A percentile compares a stretch with the other conserved stretches of the same genome.
Conservation (phyloP, 2,329 filamentous ascomycete species). For the Trichophyton verrucosum region DNA sequence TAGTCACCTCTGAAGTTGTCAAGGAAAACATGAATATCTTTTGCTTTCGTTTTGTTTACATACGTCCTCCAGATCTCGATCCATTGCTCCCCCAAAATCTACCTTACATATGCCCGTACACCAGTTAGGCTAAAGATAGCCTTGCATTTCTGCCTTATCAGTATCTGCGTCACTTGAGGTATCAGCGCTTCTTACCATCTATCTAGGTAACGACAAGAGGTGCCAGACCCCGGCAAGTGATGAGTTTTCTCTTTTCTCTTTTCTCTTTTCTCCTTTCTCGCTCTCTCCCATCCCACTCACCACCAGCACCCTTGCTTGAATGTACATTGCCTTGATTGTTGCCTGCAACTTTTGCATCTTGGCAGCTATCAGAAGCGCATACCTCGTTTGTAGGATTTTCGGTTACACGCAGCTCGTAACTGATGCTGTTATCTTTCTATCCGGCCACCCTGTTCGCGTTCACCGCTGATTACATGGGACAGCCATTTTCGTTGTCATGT, state of each 20-base stretch:
- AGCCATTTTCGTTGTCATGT: background rate
- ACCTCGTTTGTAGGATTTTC: background rate
- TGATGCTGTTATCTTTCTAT: background rate
- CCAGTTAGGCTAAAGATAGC: background rate
- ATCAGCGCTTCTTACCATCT: background rate
- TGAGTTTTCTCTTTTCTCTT: constrained; percentile 5
- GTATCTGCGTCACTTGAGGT: background rate
- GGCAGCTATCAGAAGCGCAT: background rate
- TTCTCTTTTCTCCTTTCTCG: background rate
- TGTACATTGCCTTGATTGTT: background rate
- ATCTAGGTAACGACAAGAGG: background rate
- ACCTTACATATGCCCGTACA: background rate
- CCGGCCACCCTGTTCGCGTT: background rate
- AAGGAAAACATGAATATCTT: background rate
- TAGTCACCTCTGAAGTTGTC: background rate
- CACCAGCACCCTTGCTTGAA: too few species aligned
- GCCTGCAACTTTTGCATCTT: background rate
- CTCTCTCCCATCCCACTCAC: background rate
- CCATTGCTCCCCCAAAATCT: background rate
- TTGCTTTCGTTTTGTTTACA: background rate
- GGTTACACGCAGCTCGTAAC: constrained; percentile 1
- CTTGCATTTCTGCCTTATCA: background rate
- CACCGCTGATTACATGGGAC: background rate
- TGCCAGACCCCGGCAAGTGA: background rate
- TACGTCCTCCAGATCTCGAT: background rate